phyloP scores from a whole-genome alignment of 164 flowering plant genomes.

The Nymphaea colorata region DNA sequence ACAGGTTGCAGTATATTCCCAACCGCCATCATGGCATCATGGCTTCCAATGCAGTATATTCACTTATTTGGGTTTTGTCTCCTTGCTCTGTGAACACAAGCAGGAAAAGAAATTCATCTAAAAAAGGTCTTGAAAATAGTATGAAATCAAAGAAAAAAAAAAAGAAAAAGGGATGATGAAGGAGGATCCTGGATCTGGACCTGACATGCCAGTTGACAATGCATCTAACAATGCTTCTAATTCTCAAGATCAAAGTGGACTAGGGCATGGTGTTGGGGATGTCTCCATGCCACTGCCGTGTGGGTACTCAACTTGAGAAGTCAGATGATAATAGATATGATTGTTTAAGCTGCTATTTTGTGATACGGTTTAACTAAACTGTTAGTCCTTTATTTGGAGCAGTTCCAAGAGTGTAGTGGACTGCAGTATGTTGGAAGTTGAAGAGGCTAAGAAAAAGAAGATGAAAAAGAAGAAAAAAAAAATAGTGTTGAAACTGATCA shows the following conservation, averaged over 20 bases:
- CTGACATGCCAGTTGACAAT: neutral
- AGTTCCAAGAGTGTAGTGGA: neutral
- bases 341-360: too few relatives aligned
- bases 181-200: conserved; percentile 12
- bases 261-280: neutral
- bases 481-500: conserved; percentile 19
- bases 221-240: too few relatives aligned
- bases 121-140: conserved; percentile 12
- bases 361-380: too few relatives aligned
- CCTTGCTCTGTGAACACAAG: neutral
- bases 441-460: conserved; percentile 44
- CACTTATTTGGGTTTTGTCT: neutral
- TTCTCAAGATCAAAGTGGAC: neutral
- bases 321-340: too few relatives aligned
- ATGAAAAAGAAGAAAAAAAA: conserved; percentile 52
- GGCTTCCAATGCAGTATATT: too few relatives aligned
- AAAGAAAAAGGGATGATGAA: conserved; percentile 13
- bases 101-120: conserved; percentile 9
- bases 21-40: conserved; percentile 76
- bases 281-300: neutral
- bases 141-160: conserved; percentile 31
- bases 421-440: conserved; percentile 3
- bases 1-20: conserved; percentile 90
- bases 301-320: too few relatives aligned
- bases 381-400: neutral